Evolutionary conservation across 106 monocot genomes (phyloP).

Genomic region (Dactylorhiza incarnata): DNA sequence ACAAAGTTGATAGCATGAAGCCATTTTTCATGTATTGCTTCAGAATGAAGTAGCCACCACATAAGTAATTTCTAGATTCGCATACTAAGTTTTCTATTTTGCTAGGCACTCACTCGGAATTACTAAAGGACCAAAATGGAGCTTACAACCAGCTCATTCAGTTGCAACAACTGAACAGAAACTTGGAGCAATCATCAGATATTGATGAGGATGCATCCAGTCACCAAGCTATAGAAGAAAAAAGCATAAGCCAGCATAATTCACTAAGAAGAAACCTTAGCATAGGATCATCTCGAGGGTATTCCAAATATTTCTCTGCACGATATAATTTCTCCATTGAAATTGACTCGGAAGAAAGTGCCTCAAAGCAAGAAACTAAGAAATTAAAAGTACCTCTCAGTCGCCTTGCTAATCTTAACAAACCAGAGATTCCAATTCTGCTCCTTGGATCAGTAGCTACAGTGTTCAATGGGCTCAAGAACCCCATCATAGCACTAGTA

Average conservation of each 20-base stretch:
- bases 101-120: conserved; percentile 43
- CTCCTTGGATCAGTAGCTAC: conserved; percentile 37
- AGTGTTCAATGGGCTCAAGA: conserved; percentile 29
- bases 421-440: conserved; percentile 41
- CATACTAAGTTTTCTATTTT: not conserved
- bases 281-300: conserved; percentile 25
- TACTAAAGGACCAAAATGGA: conserved; percentile 34
- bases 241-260: conserved; percentile 12
- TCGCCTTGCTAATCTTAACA: conserved; percentile 53
- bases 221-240: not conserved
- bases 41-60: not conserved
- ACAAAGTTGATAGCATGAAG: too few relatives aligned
- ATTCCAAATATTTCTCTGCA: conserved; percentile 24
- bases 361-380: not conserved
- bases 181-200: conserved; percentile 3
- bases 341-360: conserved; percentile 19
- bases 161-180: conserved; percentile 33
- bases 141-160: conserved; percentile 46
- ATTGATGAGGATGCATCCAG: conserved; percentile 8
- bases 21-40: not conserved
- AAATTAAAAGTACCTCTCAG: conserved; percentile 21
- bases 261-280: conserved; percentile 28
- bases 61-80: not conserved
- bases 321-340: conserved; percentile 24
- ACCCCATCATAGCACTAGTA: conserved; percentile 34